These are phyloP conservation scores for Setomelanomma holmii DNA, from an alignment of 2,329 filamentous ascomycete genomes.

Conservation along the genomic window DNA sequence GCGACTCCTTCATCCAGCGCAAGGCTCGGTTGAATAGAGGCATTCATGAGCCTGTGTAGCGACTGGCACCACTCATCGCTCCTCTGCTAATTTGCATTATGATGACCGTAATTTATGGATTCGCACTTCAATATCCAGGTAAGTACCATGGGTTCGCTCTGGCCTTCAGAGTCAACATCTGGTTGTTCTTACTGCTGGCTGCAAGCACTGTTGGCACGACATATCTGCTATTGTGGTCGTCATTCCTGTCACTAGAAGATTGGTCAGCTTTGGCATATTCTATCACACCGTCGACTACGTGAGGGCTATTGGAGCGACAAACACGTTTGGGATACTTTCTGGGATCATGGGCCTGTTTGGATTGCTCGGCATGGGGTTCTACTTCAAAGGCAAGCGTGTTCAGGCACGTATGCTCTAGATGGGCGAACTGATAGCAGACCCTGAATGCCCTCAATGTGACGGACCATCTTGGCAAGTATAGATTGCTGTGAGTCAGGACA, in stretches of 20 bases:
- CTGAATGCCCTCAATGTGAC: no score
- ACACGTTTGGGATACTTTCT: slow-evolving; percentile 10
- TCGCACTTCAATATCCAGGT: slow-evolving; percentile 6
- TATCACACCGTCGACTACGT: slow-evolving; percentile 14
- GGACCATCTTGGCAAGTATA: no score
- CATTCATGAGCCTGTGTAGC: slow-evolving; percentile 48
- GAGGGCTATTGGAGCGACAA: slow-evolving; percentile 7
- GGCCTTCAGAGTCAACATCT: slow-evolving; percentile 13
- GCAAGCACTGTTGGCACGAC: slow-evolving; percentile 15
- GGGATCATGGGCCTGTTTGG: slow-evolving; percentile 10
- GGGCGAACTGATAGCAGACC: neutral
- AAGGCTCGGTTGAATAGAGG: slow-evolving; percentile 35
- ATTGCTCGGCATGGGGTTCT: slow-evolving; percentile 4
- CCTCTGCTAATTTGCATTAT: slow-evolving; percentile 44
- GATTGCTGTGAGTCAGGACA: no score
- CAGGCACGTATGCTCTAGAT: neutral
- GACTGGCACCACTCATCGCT: slow-evolving; percentile 46
- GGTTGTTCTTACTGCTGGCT: slow-evolving; percentile 10
- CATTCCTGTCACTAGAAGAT: slow-evolving; percentile 12
- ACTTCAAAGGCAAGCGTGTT: neutral
- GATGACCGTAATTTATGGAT: slow-evolving; percentile 9
- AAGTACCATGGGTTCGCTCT: slow-evolving; percentile 14
- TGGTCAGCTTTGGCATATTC: slow-evolving; percentile 12
- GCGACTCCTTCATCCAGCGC: slow-evolving; percentile 38
- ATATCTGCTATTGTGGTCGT: slow-evolving; percentile 16